Percentiles rank a stretch among this genome's conserved stretches.
Conservation (phyloP, 441 rosid species). For the Oxalis stricta region DNA sequence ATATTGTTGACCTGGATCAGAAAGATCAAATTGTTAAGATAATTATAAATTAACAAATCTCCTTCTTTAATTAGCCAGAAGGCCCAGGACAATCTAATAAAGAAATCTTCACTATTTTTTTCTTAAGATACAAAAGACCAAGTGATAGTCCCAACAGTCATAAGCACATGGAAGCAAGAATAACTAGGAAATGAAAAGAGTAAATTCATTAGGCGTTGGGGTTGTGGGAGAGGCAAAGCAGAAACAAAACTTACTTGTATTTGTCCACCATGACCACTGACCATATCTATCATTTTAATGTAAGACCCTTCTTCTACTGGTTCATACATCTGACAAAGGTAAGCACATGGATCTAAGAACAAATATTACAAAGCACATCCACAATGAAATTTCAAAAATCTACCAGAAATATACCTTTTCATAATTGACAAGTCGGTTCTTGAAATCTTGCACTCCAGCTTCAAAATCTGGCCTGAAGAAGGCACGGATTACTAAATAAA, state of each 20-base stretch:
- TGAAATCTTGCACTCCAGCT: slow-evolving; percentile 83
- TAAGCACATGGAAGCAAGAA: too few species aligned
- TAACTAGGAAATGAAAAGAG: too few species aligned
- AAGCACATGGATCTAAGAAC: slow-evolving; percentile 5
- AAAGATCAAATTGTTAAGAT: not conserved
- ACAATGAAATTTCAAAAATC: slow-evolving; percentile 10
- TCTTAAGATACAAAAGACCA: not conserved
- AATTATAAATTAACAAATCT: slow-evolving; percentile 5
- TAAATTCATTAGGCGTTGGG: too few species aligned
- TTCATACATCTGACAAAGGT: slow-evolving; percentile 71
- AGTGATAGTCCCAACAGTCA: not conserved
- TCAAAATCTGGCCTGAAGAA: slow-evolving; percentile 81
- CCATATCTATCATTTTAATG: slow-evolving; percentile 99
- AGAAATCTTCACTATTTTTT: not conserved
- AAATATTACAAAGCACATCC: slow-evolving; percentile 9
- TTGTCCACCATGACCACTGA: slow-evolving; percentile 91
- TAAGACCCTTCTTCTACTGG: slow-evolving; percentile 99
- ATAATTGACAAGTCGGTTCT: slow-evolving; percentile 72
- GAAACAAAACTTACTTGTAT: slow-evolving; percentile 51
- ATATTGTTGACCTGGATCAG: slow-evolving; percentile 79
- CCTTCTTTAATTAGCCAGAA: not conserved
- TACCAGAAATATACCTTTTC: slow-evolving; percentile 43
- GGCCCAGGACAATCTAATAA: not conserved
- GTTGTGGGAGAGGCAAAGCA: not conserved
- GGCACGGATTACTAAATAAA: slow-evolving; percentile 16